Evolutionary conservation across 2,329 filamentous ascomycete genomes (phyloP).

Genomic region (Claviceps digitariae): DNA sequence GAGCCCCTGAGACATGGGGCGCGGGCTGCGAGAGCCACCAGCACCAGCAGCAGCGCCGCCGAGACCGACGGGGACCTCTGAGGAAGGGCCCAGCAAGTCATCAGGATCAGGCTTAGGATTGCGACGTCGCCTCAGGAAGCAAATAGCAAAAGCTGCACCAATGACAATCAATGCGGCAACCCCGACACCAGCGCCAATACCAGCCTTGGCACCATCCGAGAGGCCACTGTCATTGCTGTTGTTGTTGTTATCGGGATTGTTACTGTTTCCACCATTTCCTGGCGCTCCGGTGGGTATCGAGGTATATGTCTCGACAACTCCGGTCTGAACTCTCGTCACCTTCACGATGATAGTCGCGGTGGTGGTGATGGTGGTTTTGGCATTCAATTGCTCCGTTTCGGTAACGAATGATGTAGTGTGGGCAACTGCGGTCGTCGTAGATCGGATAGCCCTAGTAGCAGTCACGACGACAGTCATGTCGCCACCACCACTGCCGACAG

Average conservation of each 20-base stretch:
- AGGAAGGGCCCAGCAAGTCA: conserved; percentile 25
- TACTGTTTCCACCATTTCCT: conserved; percentile 9
- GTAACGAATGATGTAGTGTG: conserved; percentile 19
- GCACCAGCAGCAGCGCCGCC: conserved; percentile 8
- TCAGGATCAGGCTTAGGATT: conserved; percentile 22
- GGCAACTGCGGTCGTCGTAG: conserved; percentile 18
- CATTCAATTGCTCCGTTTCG: conserved; percentile 20
- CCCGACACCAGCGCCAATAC: conserved; percentile 27
- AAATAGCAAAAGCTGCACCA: conserved; percentile 15
- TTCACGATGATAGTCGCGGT: conserved; percentile 24
- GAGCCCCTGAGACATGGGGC: conserved; percentile 18
- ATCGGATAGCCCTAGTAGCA: conserved; percentile 18
- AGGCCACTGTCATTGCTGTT: conserved; percentile 16
- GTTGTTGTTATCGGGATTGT: conserved; percentile 4
- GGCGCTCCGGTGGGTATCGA: conserved; percentile 13
- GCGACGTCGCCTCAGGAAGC: conserved; percentile 18
- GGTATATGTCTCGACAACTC: conserved; percentile 16
- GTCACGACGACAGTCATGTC: conserved; percentile 15
- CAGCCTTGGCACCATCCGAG: conserved; percentile 29
- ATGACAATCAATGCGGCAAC: conserved; percentile 22
- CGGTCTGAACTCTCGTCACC: conserved; percentile 20
- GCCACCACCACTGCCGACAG: conserved; percentile 10
- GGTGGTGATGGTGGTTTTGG: conserved; percentile 23
- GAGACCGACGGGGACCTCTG: conserved; percentile 27
- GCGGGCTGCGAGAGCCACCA: conserved; percentile 10